phyloP scores from a whole-genome alignment of 495 filamentous ascomycete species.

The Articulospora tetracladia region DNA sequence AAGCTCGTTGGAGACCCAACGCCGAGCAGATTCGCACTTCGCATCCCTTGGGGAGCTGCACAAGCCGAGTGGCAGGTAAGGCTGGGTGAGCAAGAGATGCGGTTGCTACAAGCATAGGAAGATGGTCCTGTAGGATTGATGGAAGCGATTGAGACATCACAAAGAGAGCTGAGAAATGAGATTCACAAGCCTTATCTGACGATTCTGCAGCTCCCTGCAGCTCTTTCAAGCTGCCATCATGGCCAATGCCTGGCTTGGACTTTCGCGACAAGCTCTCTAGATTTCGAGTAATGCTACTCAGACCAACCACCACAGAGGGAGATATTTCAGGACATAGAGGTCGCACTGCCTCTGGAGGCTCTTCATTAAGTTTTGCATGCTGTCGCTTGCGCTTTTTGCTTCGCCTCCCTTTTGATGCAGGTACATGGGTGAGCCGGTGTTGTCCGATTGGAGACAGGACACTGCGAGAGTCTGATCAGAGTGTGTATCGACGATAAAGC shows the following conservation, averaged over 20 bases:
- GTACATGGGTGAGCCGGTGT: constrained; percentile 42
- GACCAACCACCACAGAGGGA: constrained; percentile 52
- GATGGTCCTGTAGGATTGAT: constrained; percentile 49
- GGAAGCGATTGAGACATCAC: constrained; percentile 46
- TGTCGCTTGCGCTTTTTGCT: constrained; percentile 35
- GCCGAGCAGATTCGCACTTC: constrained; percentile 46
- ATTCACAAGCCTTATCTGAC: neutral
- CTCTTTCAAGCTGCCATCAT: neutral
- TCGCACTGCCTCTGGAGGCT: constrained; percentile 1
- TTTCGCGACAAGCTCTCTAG: constrained; percentile 40
- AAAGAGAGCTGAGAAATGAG: constrained; percentile 46
- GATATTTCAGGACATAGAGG: constrained; percentile 43
- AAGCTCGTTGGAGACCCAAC: constrained; percentile 54
- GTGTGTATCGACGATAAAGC: neutral
- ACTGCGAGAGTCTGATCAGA: constrained; percentile 30
- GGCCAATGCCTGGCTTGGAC: neutral
- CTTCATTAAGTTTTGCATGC: constrained; percentile 10
- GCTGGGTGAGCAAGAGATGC: constrained; percentile 40
- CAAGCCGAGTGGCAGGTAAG: constrained; percentile 42
- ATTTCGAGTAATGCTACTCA: constrained; percentile 51
- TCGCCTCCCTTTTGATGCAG: constrained; percentile 50
- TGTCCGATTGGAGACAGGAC: constrained; percentile 53
- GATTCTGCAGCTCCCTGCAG: neutral
- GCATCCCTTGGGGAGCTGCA: constrained; percentile 49
- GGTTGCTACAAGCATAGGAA: constrained; percentile 52